phyloP scores from a whole-genome alignment of 2,329 filamentous ascomycete species.

The Hypoxylon sp. region DNA sequence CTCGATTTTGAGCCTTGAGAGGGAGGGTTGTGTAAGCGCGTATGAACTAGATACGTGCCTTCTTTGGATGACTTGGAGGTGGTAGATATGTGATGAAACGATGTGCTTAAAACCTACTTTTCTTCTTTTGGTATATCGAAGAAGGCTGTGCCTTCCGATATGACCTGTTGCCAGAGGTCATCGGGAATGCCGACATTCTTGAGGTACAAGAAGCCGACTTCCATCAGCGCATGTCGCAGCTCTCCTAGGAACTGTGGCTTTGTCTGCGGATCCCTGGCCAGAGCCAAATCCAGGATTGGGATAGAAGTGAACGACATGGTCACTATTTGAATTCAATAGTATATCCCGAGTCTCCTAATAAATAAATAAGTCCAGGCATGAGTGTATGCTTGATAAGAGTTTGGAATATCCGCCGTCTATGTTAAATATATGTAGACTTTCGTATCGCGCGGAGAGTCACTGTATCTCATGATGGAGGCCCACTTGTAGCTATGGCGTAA shows the following conservation, averaged over 20 bases:
- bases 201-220: slow-evolving; percentile 91
- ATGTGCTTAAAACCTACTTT: slow-evolving; percentile 68
- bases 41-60: neutral
- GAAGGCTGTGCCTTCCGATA: slow-evolving; percentile 78
- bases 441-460: neutral
- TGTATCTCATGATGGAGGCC: slow-evolving; percentile 38
- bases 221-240: slow-evolving; percentile 81
- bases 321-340: slow-evolving; percentile 9
- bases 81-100: neutral
- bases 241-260: slow-evolving; percentile 81
- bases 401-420: neutral
- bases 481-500: slow-evolving; percentile 46
- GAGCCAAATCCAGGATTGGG: slow-evolving; percentile 82
- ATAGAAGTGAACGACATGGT: slow-evolving; percentile 80
- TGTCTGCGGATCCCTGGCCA: slow-evolving; percentile 73
- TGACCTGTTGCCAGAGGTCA: slow-evolving; percentile 75
- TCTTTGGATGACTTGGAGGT: neutral
- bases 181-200: slow-evolving; percentile 82
- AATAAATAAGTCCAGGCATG: neutral
- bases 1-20: slow-evolving; percentile 72
- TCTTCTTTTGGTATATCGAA: slow-evolving; percentile 83
- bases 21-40: neutral
- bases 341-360: neutral
- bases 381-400: neutral
- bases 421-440: slow-evolving; percentile 12